Evolutionary conservation across 2,329 filamentous ascomycete species (phyloP), one percentile per base, ranked within the genome.

Genomic region (Trichophyton schoenleinii): DNA sequence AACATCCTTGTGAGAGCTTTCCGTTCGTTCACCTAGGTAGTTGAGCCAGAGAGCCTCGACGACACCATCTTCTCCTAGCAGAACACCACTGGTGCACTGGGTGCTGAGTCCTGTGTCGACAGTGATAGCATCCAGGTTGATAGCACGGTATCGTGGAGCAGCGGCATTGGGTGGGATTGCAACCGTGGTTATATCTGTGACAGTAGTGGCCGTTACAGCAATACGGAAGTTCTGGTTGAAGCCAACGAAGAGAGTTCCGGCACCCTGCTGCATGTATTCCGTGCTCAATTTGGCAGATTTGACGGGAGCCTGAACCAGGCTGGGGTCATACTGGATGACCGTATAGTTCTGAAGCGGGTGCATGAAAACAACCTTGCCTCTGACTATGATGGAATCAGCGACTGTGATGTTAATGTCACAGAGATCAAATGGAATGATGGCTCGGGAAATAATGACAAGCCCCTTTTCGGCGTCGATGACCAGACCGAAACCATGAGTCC

Each of bases 381-480:
- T 88, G 9, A 97, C 88, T 61, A 96, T 89, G 69, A 99, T 90
- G 2, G 91, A 96, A 73, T 99, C 94, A 25, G 94, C 94, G 67
- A 99, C 95, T 13, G 94, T 97, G 68, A 99, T 84, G 52, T 88
- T 91, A 67, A 99, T 95, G 70, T 99, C 94, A 75, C 92, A 97
- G 38, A 99, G 83, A 72, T 99, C 91, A 70, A 96, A 96, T 1
- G 94, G 94, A 20, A 99, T 88, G 65, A 96, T 90, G 1, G 95
- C 92, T 70, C 94, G 80, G 1, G 94, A 97, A 60, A 97, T 92
- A 63, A 97, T 83, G 5, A 99, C 94, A 18, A 99, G 81, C 18
- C 94, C 94, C 77, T 96, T 92, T 63, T 95, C 90, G 0, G 95
- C 94, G 74, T 99, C 94, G 64, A 99, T 89, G n/a, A 99, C 92